phyloP scores from a whole-genome alignment of 2,329 filamentous ascomycete species.

The Fusarium concolor region DNA sequence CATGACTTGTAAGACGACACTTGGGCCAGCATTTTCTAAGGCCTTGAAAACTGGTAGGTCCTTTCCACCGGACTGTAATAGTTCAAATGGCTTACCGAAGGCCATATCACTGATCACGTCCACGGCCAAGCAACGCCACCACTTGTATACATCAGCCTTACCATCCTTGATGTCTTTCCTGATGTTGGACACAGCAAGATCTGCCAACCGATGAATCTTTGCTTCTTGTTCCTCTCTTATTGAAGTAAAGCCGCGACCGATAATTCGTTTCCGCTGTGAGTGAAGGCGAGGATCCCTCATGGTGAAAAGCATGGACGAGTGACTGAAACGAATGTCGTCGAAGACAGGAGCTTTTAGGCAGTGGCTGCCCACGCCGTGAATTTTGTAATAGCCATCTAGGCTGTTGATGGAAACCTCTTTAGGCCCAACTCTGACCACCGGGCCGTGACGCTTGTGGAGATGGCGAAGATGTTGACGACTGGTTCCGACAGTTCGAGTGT shows the following conservation, averaged over 20 bases:
- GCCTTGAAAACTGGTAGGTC: not conserved
- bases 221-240: conserved; percentile 1
- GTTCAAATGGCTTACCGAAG: conserved; percentile 1
- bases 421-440: conserved; percentile 1
- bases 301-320: conserved; percentile 10
- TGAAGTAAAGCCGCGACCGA: not conserved
- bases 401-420: conserved; percentile 9
- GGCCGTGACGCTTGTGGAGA: not conserved
- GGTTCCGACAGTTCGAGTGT: conserved; percentile 2
- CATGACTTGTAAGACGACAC: conserved; percentile 6
- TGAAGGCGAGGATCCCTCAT: conserved; percentile 14
- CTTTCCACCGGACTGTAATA: not conserved
- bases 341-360: conserved; percentile 15
- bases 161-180: not conserved
- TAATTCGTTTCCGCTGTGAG: not conserved
- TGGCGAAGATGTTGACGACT: conserved; percentile 10
- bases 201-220: not conserved
- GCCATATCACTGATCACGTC: conserved; percentile 18
- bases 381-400: conserved; percentile 17
- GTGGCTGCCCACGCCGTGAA: conserved; percentile 10
- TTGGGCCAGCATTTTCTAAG: not conserved
- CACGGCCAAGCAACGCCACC: conserved; percentile 17
- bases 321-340: conserved; percentile 13
- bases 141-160: conserved; percentile 11
- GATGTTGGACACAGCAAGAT: not conserved